These are phyloP conservation scores for Suillus ampliporus DNA, from an alignment of 768 basidiomycete species.

Conservation along the genomic window DNA sequence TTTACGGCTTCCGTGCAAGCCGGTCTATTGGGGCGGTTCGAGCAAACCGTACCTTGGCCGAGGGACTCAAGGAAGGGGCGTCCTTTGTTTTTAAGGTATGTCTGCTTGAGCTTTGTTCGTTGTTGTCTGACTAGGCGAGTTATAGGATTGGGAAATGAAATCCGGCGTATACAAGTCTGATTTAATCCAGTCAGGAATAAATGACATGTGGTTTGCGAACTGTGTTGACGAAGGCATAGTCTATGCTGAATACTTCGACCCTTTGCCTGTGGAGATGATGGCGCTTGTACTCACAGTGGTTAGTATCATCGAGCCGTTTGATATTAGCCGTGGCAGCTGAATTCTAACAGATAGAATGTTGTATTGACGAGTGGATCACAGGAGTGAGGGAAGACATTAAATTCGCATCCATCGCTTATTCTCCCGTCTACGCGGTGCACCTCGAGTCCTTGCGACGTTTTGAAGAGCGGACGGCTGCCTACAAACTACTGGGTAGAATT, in stretches of 20 bases:
- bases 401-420: conserved; percentile 12
- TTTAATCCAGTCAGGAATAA: conserved; percentile 30
- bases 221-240: conserved; percentile 29
- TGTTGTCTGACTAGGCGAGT: background rate
- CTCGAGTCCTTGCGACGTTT: conserved; percentile 10
- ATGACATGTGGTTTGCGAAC: conserved; percentile 34
- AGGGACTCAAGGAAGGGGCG: conserved; percentile 12
- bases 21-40: background rate
- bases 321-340: too few species aligned
- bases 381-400: conserved; percentile 13
- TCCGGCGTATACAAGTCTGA: conserved; percentile 30
- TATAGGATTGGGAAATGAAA: conserved; percentile 2
- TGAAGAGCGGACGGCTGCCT: conserved; percentile 7
- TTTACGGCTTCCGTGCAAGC: conserved; percentile 8
- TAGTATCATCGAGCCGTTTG: too few species aligned
- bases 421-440: conserved; percentile 7
- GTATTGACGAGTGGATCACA: conserved; percentile 1
- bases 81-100: conserved; percentile 10
- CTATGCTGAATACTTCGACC: conserved; percentile 28
- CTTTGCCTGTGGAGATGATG: conserved; percentile 13
- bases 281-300: conserved; percentile 7
- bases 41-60: conserved; percentile 4
- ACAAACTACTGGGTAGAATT: conserved; percentile 9
- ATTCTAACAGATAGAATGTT: conserved; percentile 15
- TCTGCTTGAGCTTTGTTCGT: background rate